phyloP scores from a whole-genome alignment of 805 yeast species.

The Starmerella khaoyaiensis region DNA sequence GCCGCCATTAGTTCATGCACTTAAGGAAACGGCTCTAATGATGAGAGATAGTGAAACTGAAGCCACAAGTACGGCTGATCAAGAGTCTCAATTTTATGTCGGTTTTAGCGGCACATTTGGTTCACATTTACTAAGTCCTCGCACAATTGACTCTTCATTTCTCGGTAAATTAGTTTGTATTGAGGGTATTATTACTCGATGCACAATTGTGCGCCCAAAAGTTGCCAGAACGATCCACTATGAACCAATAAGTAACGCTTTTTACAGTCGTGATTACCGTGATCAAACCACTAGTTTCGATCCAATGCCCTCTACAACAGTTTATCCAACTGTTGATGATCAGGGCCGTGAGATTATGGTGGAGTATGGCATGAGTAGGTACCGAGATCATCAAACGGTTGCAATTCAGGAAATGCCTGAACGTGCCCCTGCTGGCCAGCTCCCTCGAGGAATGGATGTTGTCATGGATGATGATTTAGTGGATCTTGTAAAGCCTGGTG shows the following conservation, averaged over 20 bases:
- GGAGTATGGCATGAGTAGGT: constrained; percentile 86
- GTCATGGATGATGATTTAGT: constrained; percentile 92
- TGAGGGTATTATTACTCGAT: constrained; percentile 91
- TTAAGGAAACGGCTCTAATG: constrained; percentile 64
- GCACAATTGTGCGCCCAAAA: constrained; percentile 87
- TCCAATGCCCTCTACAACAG: constrained; percentile 68
- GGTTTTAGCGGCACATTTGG: constrained; percentile 90
- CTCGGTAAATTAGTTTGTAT: constrained; percentile 73
- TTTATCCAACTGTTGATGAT: constrained; percentile 84
- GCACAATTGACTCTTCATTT: constrained; percentile 65
- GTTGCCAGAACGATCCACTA: constrained; percentile 84
- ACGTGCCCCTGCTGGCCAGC: constrained; percentile 93
- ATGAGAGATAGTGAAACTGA: constrained; percentile 50
- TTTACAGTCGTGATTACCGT: constrained; percentile 81
- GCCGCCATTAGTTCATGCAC: constrained; percentile 81
- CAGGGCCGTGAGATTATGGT: constrained; percentile 81
- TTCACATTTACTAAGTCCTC: constrained; percentile 70
- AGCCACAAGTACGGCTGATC: constrained; percentile 33
- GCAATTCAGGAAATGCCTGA: constrained; percentile 97
- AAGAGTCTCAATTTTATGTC: constrained; percentile 53
- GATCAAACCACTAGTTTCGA: constrained; percentile 88
- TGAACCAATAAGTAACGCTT: constrained; percentile 69
- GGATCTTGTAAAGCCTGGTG: constrained; percentile 89
- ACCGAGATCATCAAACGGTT: constrained; percentile 85
- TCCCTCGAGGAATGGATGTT: constrained; percentile 85